Conservation (phyloP, 495 filamentous ascomycete species). For the Trichoderma gamsii region DNA sequence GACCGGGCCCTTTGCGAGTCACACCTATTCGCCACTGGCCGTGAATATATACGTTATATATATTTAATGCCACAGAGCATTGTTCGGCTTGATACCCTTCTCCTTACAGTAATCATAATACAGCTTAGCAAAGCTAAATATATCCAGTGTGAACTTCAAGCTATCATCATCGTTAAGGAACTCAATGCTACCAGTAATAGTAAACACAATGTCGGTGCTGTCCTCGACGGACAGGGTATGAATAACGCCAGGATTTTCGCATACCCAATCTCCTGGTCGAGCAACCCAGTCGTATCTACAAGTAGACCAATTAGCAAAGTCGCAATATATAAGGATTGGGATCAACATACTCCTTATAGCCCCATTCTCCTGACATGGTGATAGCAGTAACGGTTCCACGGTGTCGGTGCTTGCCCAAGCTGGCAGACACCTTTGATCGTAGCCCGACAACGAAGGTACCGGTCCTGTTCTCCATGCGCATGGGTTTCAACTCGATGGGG, state of each 20-base stretch:
- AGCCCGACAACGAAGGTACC: slow-evolving; percentile 16
- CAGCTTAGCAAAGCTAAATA: slow-evolving; percentile 16
- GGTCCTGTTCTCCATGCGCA: slow-evolving; percentile 16
- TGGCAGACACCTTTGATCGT: slow-evolving; percentile 15
- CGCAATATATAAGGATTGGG: slow-evolving; percentile 9
- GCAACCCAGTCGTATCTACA: slow-evolving; percentile 16
- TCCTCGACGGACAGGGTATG: slow-evolving; percentile 16
- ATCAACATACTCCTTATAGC: slow-evolving; percentile 16
- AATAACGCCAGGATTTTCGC: slow-evolving; percentile 15
- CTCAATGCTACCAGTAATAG: slow-evolving; percentile 15
- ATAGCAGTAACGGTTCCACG: slow-evolving; percentile 15
- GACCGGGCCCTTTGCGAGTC: background rate
- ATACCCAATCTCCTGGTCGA: slow-evolving; percentile 15
- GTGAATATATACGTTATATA: background rate
- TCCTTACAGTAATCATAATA: slow-evolving; percentile 16
- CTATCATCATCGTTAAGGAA: slow-evolving; percentile 17
- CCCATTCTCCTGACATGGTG: slow-evolving; percentile 16
- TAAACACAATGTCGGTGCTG: slow-evolving; percentile 17
- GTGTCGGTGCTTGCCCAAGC: slow-evolving; percentile 16
- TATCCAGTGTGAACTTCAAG: slow-evolving; percentile 16
- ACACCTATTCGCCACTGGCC: background rate
- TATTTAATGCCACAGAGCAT: slow-evolving; percentile 16
- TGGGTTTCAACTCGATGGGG: slow-evolving; percentile 15
- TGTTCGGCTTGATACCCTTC: slow-evolving; percentile 16
- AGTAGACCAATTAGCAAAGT: slow-evolving; percentile 13